phyloP scores from a whole-genome alignment of 176 grass and related monocot species.

The Canna indica region DNA sequence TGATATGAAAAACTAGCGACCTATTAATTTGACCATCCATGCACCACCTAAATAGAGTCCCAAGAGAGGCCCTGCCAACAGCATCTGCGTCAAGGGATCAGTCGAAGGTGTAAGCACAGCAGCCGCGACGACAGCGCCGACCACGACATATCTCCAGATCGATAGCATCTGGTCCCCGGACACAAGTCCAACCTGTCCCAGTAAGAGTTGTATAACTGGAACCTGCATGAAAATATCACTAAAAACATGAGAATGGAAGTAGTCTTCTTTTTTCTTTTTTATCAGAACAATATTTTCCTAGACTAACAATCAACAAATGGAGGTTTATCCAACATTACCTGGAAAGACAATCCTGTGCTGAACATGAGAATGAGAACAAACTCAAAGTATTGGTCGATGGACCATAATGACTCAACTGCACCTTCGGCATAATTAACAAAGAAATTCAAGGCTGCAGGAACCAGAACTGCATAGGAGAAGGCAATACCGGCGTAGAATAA shows the following conservation, averaged over 20 bases:
- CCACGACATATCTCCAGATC: constrained; percentile 97
- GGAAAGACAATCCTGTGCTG: constrained; percentile 92
- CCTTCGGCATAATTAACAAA: constrained; percentile 95
- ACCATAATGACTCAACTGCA: constrained; percentile 94
- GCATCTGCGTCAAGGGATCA: constrained; percentile 81
- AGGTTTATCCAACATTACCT: constrained; percentile 35
- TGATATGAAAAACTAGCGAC: constrained; percentile 40
- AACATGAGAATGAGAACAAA: constrained; percentile 92
- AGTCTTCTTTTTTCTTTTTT: neutral
- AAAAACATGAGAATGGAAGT: neutral
- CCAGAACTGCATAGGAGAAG: constrained; percentile 83
- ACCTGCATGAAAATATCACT: constrained; percentile 33
- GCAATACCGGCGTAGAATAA: constrained; percentile 85
- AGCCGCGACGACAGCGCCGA: constrained; percentile 78
- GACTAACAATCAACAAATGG: neutral
- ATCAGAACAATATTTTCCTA: too few species aligned
- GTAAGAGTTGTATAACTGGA: constrained; percentile 79
- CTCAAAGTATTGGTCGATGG: constrained; percentile 96
- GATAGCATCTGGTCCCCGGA: constrained; percentile 90
- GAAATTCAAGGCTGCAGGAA: constrained; percentile 88
- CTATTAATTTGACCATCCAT: constrained; percentile 78
- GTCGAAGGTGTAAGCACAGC: constrained; percentile 91
- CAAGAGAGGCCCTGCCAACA: constrained; percentile 78
- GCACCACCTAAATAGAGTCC: constrained; percentile 93
- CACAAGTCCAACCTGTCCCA: constrained; percentile 85